phyloP scores from a whole-genome alignment of 2,329 filamentous ascomycete genomes.

The Paraphaeosphaeria sporulosa region DNA sequence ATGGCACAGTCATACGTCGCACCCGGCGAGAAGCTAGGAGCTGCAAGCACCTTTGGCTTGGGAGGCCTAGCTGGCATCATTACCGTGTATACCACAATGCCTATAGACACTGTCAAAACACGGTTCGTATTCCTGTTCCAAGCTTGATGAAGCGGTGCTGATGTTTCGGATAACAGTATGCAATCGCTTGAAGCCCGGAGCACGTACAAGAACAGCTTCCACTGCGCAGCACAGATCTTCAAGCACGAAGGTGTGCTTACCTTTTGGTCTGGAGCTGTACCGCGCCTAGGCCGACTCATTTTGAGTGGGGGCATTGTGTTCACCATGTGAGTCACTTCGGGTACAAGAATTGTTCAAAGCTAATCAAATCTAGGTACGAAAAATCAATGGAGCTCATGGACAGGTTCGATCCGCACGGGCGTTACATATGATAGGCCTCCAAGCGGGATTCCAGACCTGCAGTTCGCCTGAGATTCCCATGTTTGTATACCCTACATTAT shows the following conservation, averaged over 20 bases:
- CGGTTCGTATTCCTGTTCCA: conserved; percentile 47
- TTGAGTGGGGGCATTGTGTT: conserved; percentile 97
- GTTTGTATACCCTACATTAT: not conserved
- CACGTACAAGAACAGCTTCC: conserved; percentile 86
- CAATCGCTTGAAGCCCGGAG: conserved; percentile 87
- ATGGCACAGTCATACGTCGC: conserved; percentile 90
- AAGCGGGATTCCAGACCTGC: not conserved
- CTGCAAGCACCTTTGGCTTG: conserved; percentile 86
- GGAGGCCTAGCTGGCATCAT: conserved; percentile 89
- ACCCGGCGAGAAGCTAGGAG: conserved; percentile 92
- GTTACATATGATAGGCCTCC: conserved; percentile 65
- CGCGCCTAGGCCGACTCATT: conserved; percentile 82
- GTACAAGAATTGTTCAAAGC: conserved; percentile 18
- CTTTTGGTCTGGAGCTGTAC: conserved; percentile 93
- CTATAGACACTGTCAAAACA: conserved; percentile 94
- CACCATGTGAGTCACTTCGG: conserved; percentile 71
- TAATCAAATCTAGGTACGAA: conserved; percentile 69
- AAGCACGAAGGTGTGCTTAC: conserved; percentile 88
- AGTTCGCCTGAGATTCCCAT: not conserved
- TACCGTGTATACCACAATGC: conserved; percentile 78
- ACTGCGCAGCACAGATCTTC: conserved; percentile 83
- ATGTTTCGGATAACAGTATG: conserved; percentile 67
- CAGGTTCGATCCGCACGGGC: conserved; percentile 79
- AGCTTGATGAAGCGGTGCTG: conserved; percentile 1
- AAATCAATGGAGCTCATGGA: conserved; percentile 93